Conservation (phyloP, 495 filamentous ascomycete genomes). For the Thozetella sp. region DNA sequence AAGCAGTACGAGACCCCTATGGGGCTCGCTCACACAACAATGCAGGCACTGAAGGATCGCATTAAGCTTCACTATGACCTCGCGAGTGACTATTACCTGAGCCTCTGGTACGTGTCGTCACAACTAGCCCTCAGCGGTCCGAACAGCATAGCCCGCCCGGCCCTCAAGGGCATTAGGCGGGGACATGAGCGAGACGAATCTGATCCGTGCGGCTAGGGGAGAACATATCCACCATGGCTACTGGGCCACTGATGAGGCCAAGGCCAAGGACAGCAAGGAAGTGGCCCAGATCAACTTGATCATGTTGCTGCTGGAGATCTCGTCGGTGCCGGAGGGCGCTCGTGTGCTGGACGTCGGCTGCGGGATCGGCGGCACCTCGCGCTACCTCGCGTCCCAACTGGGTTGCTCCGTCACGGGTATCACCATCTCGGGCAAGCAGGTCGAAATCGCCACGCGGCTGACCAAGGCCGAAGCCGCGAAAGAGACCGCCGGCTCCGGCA, state of each 20-base stretch:
- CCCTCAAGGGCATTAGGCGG: background rate
- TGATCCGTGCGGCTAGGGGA: constrained; percentile 39
- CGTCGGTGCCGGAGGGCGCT: constrained; percentile 27
- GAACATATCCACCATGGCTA: constrained; percentile 64
- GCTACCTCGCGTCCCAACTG: constrained; percentile 47
- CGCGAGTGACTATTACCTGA: constrained; percentile 57
- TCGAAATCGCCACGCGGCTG: constrained; percentile 47
- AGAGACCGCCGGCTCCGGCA: background rate
- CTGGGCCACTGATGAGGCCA: constrained; percentile 40
- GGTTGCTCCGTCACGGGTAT: constrained; percentile 53
- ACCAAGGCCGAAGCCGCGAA: constrained; percentile 31
- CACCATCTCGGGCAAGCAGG: constrained; percentile 58
- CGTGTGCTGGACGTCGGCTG: constrained; percentile 58
- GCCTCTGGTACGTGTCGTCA: constrained; percentile 44
- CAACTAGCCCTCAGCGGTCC: background rate
- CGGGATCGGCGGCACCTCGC: constrained; percentile 56
- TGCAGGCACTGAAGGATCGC: constrained; percentile 56
- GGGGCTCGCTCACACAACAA: constrained; percentile 50
- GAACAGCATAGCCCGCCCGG: background rate
- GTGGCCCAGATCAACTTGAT: constrained; percentile 52
- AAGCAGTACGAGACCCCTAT: constrained; percentile 50
- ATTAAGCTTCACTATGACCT: constrained; percentile 62
- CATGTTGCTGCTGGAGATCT: constrained; percentile 48
- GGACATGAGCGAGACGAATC: background rate
- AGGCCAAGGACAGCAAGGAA: constrained; percentile 47